Percentiles rank a stretch among this genome's conserved stretches.
Conservation (phyloP, 768 basidiomycete genomes). For the Boletus barrowsii region DNA sequence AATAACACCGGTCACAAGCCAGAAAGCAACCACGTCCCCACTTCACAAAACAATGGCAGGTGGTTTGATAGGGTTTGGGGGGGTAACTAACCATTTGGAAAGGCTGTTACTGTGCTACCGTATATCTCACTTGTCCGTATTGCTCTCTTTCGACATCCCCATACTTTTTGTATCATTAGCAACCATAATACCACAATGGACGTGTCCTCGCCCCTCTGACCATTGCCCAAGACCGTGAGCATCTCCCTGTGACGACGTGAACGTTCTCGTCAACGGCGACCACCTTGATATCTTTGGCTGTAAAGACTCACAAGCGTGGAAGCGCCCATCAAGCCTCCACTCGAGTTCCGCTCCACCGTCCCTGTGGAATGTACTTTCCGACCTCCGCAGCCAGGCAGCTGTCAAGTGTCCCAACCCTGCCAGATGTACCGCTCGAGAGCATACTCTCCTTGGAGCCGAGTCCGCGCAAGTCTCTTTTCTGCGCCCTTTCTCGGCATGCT, state of each 20-base stretch:
- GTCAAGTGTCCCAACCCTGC: conserved; percentile 65
- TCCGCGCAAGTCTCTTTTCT: conserved; percentile 76
- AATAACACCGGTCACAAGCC: conserved; percentile 15
- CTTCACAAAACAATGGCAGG: conserved; percentile 11
- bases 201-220: conserved; percentile 3
- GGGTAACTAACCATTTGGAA: conserved; percentile 8
- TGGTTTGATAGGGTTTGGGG: conserved; percentile 31
- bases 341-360: background rate
- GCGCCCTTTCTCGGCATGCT: conserved; percentile 66
- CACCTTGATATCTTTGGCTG: conserved; percentile 7
- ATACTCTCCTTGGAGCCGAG: conserved; percentile 60
- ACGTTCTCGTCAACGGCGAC: conserved; percentile 10
- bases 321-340: background rate
- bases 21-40: conserved; percentile 10
- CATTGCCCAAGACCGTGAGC: conserved; percentile 2
- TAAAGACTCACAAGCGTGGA: background rate
- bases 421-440: conserved; percentile 55
- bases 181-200: conserved; percentile 22
- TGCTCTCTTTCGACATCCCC: conserved; percentile 13
- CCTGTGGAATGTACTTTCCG: conserved; percentile 72
- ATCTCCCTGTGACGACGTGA: background rate
- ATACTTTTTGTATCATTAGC: conserved; percentile 33
- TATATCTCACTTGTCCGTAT: conserved; percentile 16
- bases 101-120: conserved; percentile 11
- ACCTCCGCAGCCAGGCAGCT: conserved; percentile 75